Evolutionary conservation across 2,329 filamentous ascomycete genomes (phyloP).

Genomic region (Trichoderma breve): DNA sequence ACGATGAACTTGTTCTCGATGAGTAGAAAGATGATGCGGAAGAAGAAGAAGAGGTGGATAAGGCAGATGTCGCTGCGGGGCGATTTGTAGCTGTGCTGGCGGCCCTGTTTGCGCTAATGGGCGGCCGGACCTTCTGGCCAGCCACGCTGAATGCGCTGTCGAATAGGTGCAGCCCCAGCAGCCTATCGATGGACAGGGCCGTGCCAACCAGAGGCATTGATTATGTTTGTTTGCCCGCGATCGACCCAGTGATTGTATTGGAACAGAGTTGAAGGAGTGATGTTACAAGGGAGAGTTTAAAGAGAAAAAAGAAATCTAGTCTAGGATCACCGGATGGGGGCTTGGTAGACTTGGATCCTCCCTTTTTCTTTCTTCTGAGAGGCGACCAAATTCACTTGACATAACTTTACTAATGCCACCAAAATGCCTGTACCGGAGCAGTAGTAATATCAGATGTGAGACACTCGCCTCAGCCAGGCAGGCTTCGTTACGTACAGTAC

Average conservation of each 20-base stretch:
- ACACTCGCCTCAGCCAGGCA: background rate
- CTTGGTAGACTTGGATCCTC: background rate
- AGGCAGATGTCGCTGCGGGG: slow-evolving; percentile 1
- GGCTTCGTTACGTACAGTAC: background rate
- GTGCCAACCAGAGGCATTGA: slow-evolving; percentile 7
- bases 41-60: background rate
- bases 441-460: background rate
- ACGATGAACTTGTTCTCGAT: background rate
- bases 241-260: background rate
- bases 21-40: background rate
- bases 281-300: background rate
- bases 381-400: background rate
- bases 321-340: background rate
- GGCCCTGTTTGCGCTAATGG: background rate
- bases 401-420: background rate
- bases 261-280: background rate
- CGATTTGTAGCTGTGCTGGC: slow-evolving; percentile 6
- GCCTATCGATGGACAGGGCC: slow-evolving; percentile 8
- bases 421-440: background rate
- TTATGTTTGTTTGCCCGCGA: background rate
- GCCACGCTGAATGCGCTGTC: slow-evolving; percentile 5
- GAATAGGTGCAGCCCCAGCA: slow-evolving; percentile 17
- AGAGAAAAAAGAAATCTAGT: background rate
- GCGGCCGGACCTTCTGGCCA: background rate
- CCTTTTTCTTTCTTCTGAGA: background rate